These are phyloP conservation scores for Aspergillus tamarii DNA, from an alignment of 2,329 filamentous ascomycete species.

Conservation along the genomic window DNA sequence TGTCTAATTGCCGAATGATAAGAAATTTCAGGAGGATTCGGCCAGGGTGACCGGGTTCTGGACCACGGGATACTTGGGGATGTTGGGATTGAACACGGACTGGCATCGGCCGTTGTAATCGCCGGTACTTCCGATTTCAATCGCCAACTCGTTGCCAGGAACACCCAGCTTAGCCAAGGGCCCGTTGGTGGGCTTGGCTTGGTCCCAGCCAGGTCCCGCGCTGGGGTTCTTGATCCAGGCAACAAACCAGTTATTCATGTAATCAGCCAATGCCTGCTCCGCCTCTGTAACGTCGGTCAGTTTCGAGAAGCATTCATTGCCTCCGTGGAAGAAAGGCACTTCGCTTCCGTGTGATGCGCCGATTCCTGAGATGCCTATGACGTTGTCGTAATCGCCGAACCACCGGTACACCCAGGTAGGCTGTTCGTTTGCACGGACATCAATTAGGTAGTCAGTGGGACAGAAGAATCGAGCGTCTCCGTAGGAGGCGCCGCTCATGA, in stretches of 20 bases:
- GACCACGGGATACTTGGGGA: constrained; percentile 25
- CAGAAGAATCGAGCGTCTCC: constrained; percentile 29
- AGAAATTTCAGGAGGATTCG: background rate
- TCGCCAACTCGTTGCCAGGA: constrained; percentile 21
- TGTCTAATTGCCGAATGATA: background rate
- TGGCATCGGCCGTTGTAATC: constrained; percentile 26
- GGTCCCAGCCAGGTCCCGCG: constrained; percentile 24
- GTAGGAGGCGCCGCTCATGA: constrained; percentile 27
- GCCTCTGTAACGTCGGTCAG: constrained; percentile 19
- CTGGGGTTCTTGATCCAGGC: constrained; percentile 25
- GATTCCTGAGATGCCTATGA: constrained; percentile 17
- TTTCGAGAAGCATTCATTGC: constrained; percentile 26
- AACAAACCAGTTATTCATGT: constrained; percentile 28
- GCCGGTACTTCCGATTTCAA: constrained; percentile 21
- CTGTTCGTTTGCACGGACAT: constrained; percentile 22
- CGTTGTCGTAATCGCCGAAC: constrained; percentile 28
- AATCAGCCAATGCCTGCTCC: constrained; percentile 24
- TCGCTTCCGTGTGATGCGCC: constrained; percentile 26
- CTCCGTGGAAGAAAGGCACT: constrained; percentile 29
- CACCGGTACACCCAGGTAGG: constrained; percentile 29
- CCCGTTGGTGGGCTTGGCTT: constrained; percentile 19
- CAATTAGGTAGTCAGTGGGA: constrained; percentile 23
- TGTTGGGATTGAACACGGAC: constrained; percentile 22
- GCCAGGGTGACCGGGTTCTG: constrained; percentile 21
- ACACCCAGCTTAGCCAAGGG: constrained; percentile 25